phyloP scores from a whole-genome alignment of 2,329 filamentous ascomycete genomes.

The Penicillium griseofulvum region DNA sequence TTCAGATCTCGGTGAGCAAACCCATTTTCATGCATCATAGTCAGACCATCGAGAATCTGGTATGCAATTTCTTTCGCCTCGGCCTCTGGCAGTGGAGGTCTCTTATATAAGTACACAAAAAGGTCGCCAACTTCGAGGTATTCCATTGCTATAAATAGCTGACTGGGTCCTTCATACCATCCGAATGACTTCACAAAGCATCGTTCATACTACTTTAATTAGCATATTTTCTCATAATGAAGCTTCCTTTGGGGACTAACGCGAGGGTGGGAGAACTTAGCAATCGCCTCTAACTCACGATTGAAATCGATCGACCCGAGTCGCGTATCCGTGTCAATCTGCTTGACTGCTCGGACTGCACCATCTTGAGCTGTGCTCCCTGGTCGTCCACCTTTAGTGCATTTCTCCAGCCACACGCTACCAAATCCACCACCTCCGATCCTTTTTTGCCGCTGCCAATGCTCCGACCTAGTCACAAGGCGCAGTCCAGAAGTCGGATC shows the following conservation, averaged over 20 bases:
- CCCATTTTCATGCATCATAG: slow-evolving; percentile 5
- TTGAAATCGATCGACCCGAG: neutral
- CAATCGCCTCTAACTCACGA: slow-evolving; percentile 8
- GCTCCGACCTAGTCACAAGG: neutral
- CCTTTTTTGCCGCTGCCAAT: neutral
- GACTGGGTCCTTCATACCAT: neutral
- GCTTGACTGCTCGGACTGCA: slow-evolving; percentile 5
- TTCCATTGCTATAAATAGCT: slow-evolving; percentile 6
- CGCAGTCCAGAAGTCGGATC: neutral
- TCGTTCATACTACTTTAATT: slow-evolving; percentile 6
- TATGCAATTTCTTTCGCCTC: neutral
- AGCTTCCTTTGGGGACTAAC: neutral
- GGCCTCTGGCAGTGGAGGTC: neutral
- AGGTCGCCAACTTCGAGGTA: slow-evolving; percentile 3
- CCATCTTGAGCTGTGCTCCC: neutral
- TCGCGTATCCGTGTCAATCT: neutral
- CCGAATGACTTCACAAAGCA: slow-evolving; percentile 7
- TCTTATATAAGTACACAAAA: neutral
- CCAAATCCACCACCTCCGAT: neutral
- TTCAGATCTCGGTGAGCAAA: slow-evolving; percentile 8
- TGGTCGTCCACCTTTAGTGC: neutral
- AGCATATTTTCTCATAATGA: neutral
- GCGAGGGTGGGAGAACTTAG: slow-evolving; percentile 12
- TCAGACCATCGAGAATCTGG: slow-evolving; percentile 3
- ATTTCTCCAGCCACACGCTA: neutral